Evolutionary conservation across 257 asterid genomes (phyloP), one percentile per base, ranked within the genome.

Genomic region (Cinchona pubescens): DNA sequence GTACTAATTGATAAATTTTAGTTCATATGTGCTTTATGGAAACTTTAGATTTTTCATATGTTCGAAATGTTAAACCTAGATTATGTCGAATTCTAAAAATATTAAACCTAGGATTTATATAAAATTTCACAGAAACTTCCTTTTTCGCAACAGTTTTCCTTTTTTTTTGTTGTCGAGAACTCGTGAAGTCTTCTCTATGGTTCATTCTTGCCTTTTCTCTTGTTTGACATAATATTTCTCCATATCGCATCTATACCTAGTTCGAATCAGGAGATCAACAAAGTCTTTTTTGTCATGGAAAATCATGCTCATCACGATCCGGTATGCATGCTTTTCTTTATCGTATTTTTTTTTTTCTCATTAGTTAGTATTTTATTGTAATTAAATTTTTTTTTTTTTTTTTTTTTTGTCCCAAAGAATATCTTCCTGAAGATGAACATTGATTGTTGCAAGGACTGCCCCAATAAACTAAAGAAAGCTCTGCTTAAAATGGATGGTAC

Each of bases 401-500:
- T 61, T 32, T 18, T 40, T 62, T 64, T 35, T 13, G 23, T 29
- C 42, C 76, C 78, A 85, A n/a, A n/a, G 87, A 78, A 61, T 15
- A 49, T 18, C 29, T 78, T 78, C 21, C 12, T 83, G 69, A 79
- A 72, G 66, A 80, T 83, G 69, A 67, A 78, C 30, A 38, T 79
- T n/a, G 32, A 79, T 29, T 81, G 84, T 21, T 83, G 86, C 5
- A 53, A 65, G 27, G 77, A 58, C 25, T 76, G 68, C 34, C 81
- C 72, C 58, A 71, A 38, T 71, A 81, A 74, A 75, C 71, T 83
- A 75, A 74, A 74, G 77, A 79, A 71, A 63, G 63, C 63, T 9
- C 43, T 85, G 40, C 61, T 71, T 30, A 77, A 70, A 67, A 68
- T 84, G 23, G 55, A 70, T 38, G 88, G 90, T 85, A 81, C 2